Base-by-base conservation (phyloP, 1,284 basidiomycete species). In the Ustilago lituana region DNA sequence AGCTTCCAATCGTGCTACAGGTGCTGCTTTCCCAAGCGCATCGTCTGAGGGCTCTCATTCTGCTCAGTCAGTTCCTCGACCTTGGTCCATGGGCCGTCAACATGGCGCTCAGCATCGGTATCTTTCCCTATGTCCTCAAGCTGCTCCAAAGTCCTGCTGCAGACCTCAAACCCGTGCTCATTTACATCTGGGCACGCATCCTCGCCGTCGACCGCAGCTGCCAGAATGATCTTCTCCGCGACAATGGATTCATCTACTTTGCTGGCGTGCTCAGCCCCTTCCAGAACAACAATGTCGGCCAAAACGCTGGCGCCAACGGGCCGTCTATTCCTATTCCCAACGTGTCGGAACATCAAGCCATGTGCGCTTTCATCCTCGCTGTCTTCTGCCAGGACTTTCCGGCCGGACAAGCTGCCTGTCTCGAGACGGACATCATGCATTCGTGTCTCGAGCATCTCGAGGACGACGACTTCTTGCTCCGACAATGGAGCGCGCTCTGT, bases 101-200 rank as follows among this genome's bases (percentile, higher is more conserved):
- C 73, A 88, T 97, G 33, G 94, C 96, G 7, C 87, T 98, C 32
- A 92, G 92, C n/a, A 97, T 98, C 77, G 95, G 95, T 19, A 98
- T 98, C 78, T 98, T 98, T 85, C 96, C 96, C 2, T 98, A 98
- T 81, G 97, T 98, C 40, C 93, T 94, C 65, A 95, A 96, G 79
- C 87, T 98, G 5, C 87, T 98, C 3, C 94, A 96, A 83, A 94
- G 94, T 0, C 94, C 94, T 0, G 93, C 93, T 0, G 90, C 91
- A 66, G 95, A 98, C 79, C 87, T 98, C 26, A 91, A 94, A 47
- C 95, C 96, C 0, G 94, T 98, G n/a, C 86, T 98, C 27, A 97
- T 98, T 73, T 98, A 98, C 85, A 98, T 98, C 65, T 98, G 96
- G 96, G 92, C 95, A 1, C 88, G 95, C 15, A 97, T 98, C 62